Evolutionary conservation across 768 basidiomycete genomes (phyloP), one percentile per base, ranked within the genome.

Genomic region (Pleurotus platypus): DNA sequence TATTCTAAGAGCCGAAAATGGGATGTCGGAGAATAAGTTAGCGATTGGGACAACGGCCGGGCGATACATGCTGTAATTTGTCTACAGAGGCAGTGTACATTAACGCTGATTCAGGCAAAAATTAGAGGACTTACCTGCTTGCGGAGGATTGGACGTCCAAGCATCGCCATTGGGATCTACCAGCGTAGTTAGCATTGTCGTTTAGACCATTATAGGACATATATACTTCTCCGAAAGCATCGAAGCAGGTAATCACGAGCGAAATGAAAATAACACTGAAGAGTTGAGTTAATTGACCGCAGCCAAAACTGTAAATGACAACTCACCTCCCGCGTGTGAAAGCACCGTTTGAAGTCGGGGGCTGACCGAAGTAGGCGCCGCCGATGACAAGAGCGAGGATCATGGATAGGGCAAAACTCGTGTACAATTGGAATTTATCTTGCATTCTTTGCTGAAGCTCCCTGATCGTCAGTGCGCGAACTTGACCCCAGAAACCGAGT

Each of bases 271-370:
- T 81, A 30, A 92, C 83, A 70, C 77, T 75, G 49, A 3, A 56
- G 24, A 24, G 13, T 15, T n/a, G 45, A 53, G 40, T 53, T n/a
- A 43, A 30, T 30, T 5, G 5, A 30, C n/a, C 8, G 30, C 12
- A 42, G 4, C 15, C 27, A 24, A 2, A 3, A 9, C 18, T 2
- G 27, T 22, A 6, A 0, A 16, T 30, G 4, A 50, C 16, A 38
- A 57, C 69, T 46, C 57, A 75, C 75, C 89, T 79, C 46, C 91
- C 92, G 60, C 93, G 84, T 22, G 92, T 93, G 73, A 97, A 97
- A 0, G 87, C 90, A 35, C 94, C 93, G 42, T 80, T 78, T 4
- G 93, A 83, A 0, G 88, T 87, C 11, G 78, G 64, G 1, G 91
- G 89, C 49, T 89, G 79, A 49, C 87, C 82, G 64, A 85, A 83